Conservation (phyloP, 345 rosid species). For the Erucastrum elatum region DNA sequence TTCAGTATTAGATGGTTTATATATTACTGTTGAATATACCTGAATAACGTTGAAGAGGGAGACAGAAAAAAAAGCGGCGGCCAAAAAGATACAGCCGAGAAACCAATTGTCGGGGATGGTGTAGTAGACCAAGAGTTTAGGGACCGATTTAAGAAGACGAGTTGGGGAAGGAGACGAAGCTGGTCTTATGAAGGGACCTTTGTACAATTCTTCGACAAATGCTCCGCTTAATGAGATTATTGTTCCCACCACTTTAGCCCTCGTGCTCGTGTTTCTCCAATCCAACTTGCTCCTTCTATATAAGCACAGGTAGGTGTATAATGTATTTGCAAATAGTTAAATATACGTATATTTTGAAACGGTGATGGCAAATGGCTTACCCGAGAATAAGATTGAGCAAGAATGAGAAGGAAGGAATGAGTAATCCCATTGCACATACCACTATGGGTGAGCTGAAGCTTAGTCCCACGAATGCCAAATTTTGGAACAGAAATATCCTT, state of each 20-base stretch:
- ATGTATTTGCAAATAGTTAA: not conserved
- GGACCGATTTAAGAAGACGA: slow-evolving; percentile 35
- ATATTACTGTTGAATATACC: slow-evolving; percentile 39
- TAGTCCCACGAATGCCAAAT: slow-evolving; percentile 68
- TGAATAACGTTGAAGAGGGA: slow-evolving; percentile 68
- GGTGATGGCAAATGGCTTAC: slow-evolving; percentile 33
- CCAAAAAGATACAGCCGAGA: slow-evolving; percentile 68
- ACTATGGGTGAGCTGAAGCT: slow-evolving; percentile 75
- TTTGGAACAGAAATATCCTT: slow-evolving; percentile 66
- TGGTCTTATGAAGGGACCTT: slow-evolving; percentile 55
- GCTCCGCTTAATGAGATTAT: slow-evolving; percentile 60
- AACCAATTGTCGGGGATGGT: slow-evolving; percentile 60
- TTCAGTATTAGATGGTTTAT: not conserved
- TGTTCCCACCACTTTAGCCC: slow-evolving; percentile 52
- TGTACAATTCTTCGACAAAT: slow-evolving; percentile 48
- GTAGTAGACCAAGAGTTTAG: slow-evolving; percentile 56
- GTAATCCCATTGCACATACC: slow-evolving; percentile 79
- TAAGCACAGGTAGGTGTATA: not conserved
- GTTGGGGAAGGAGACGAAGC: slow-evolving; percentile 42
- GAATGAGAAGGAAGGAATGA: slow-evolving; percentile 66
- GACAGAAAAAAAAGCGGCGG: slow-evolving; percentile 59
- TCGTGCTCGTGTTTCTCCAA: slow-evolving; percentile 52
- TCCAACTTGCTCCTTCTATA: slow-evolving; percentile 52
- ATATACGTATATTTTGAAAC: not conserved
- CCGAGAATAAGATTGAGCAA: slow-evolving; percentile 57